Evolutionary conservation across 768 basidiomycete species (phyloP).

Genomic region (Lactarius deliciosus): DNA sequence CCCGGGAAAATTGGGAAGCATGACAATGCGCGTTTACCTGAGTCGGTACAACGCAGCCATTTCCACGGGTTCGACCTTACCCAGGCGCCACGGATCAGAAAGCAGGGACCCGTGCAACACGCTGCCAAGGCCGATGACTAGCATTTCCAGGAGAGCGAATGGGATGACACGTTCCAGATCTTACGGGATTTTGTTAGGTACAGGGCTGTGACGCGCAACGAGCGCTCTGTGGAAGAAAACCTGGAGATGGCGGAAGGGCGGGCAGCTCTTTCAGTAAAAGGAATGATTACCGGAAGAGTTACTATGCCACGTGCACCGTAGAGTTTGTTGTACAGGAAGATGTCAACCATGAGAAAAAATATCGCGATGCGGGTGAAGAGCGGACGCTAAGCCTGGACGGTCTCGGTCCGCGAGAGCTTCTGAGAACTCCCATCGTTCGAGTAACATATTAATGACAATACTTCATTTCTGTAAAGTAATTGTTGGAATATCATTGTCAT

Average conservation of each 20-base stretch:
- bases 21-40: conserved; percentile 8
- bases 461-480: background rate
- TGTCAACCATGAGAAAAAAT: conserved; percentile 14
- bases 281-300: conserved; percentile 7
- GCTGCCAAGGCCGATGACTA: conserved; percentile 7
- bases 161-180: conserved; percentile 11
- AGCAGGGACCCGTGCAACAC: background rate
- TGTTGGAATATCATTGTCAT: background rate
- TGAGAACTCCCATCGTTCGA: background rate
- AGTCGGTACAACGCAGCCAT: background rate
- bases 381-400: conserved; percentile 7
- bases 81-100: conserved; percentile 13
- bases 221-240: conserved; percentile 8
- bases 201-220: background rate
- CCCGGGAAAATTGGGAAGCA: conserved; percentile 1
- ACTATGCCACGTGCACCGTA: conserved; percentile 11
- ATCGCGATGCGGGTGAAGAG: conserved; percentile 23
- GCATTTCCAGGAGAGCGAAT: conserved; percentile 17
- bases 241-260: conserved; percentile 3
- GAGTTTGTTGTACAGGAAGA: conserved; percentile 26
- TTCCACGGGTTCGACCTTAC: background rate
- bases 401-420: background rate
- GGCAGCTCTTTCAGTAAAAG: conserved; percentile 3
- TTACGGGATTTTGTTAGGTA: conserved; percentile 15
- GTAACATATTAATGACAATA: background rate